These are phyloP conservation scores for Rhizopogon sp. DNA, from an alignment of 768 basidiomycete species.

Conservation along the genomic window DNA sequence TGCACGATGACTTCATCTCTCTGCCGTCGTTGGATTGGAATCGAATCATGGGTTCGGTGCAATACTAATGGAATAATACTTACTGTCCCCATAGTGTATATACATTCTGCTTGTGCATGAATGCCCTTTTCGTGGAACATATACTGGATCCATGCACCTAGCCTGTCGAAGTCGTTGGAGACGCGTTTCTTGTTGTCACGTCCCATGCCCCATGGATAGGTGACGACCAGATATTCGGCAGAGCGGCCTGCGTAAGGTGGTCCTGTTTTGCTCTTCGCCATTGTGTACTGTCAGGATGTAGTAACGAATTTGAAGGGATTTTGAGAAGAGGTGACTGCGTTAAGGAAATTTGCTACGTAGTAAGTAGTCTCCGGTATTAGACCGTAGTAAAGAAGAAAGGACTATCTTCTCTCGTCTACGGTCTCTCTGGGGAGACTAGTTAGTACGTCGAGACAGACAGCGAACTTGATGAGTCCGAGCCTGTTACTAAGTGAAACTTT, in stretches of 20 bases:
- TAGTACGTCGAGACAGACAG: too few species aligned
- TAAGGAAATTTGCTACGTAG: too few species aligned
- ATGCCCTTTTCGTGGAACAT: constrained; percentile 13
- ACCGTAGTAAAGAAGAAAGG: too few species aligned
- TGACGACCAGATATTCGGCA: constrained; percentile 19
- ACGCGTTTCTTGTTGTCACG: constrained; percentile 3
- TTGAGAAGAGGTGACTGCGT: too few species aligned
- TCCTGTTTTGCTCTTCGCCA: constrained; percentile 15
- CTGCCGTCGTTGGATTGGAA: constrained; percentile 5
- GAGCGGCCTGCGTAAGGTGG: constrained; percentile 22
- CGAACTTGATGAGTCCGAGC: too few species aligned
- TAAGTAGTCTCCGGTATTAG: not conserved
- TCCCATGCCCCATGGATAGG: constrained; percentile 19
- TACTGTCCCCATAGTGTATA: constrained; percentile 26
- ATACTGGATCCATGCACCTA: constrained; percentile 21
- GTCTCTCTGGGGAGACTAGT: too few species aligned
- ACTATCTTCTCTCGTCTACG: too few species aligned
- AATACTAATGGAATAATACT: constrained; percentile 9
- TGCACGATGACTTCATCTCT: constrained; percentile 26
- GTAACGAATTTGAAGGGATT: too few species aligned
- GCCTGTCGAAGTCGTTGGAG: constrained; percentile 13
- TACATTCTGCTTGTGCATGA: constrained; percentile 14
- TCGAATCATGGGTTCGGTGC: not conserved
- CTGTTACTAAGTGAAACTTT: too few species aligned
- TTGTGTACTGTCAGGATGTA: not conserved